Conservation (phyloP, 176 grass and related monocot species). For the Aegilops sharonensis region DNA sequence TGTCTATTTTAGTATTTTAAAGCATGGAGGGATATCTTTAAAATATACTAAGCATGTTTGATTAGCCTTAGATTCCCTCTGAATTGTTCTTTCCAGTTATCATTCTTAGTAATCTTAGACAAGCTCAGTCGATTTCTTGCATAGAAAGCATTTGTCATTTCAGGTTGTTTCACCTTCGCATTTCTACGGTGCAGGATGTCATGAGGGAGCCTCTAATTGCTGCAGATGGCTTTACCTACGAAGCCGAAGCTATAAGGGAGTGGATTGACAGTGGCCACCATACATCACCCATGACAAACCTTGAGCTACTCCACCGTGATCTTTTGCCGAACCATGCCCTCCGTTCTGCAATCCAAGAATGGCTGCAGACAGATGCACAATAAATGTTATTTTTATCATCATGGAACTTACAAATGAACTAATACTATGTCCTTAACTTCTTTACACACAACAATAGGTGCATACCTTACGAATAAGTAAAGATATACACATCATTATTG, state of each 20-base stretch:
- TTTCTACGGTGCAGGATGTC: constrained; percentile 51
- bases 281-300: constrained; percentile 64
- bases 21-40: neutral
- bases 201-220: constrained; percentile 65
- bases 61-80: neutral
- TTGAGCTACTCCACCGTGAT: constrained; percentile 50
- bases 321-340: constrained; percentile 58
- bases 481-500: neutral
- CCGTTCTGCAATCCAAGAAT: constrained; percentile 62
- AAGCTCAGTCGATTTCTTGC: neutral
- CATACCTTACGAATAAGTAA: neutral
- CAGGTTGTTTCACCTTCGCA: neutral
- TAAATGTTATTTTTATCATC: constrained; percentile 20
- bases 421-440: neutral
- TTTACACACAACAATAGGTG: neutral
- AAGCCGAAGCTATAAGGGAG: constrained; percentile 62
- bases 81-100: neutral
- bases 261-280: constrained; percentile 44
- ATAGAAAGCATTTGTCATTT: neutral
- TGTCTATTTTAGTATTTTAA: neutral
- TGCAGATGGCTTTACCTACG: constrained; percentile 71
- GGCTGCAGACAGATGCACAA: constrained; percentile 43
- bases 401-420: neutral
- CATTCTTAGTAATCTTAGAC: neutral
- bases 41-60: neutral